These are phyloP conservation scores for Backusella tarrabulga DNA, from an alignment of 192 early-diverging fungal species.

Conservation along the genomic window DNA sequence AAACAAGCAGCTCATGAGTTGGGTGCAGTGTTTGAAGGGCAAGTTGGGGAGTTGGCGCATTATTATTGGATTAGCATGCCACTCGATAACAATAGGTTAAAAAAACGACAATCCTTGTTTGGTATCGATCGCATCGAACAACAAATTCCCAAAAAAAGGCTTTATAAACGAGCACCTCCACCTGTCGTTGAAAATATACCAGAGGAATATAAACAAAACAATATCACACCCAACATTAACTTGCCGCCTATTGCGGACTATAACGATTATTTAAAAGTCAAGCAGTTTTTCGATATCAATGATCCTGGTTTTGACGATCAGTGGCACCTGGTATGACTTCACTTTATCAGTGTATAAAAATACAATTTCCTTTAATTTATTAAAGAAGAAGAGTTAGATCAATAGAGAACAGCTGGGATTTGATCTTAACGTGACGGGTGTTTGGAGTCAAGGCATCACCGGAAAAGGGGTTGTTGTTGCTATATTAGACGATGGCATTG, in stretches of 20 bases:
- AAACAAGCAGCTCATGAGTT: conserved; percentile 39
- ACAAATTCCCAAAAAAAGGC: conserved; percentile 14
- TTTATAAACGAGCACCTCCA: conserved; percentile 14
- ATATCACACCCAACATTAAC: background rate
- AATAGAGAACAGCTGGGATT: conserved; percentile 56
- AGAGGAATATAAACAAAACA: conserved; percentile 21
- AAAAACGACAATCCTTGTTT: background rate
- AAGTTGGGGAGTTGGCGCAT: conserved; percentile 63
- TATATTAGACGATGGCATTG: conserved; percentile 95
- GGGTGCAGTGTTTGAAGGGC: conserved; percentile 49
- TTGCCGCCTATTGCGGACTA: background rate
- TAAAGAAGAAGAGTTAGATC: conserved; percentile 20
- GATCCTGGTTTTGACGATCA: conserved; percentile 77
- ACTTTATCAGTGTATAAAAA: background rate
- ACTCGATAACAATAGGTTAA: conserved; percentile 15
- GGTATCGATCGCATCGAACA: conserved; percentile 8
- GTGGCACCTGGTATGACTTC: conserved; percentile 74
- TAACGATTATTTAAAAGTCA: conserved; percentile 15
- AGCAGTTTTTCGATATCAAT: conserved; percentile 49
- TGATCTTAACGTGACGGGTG: conserved; percentile 92
- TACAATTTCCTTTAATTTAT: background rate
- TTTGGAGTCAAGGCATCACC: conserved; percentile 89
- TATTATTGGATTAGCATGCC: conserved; percentile 63
- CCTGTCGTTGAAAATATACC: conserved; percentile 24
- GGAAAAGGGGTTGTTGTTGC: conserved; percentile 86